Evolutionary conservation across 2,329 filamentous ascomycete genomes (phyloP).

Genomic region (Botrytis squamosa): DNA sequence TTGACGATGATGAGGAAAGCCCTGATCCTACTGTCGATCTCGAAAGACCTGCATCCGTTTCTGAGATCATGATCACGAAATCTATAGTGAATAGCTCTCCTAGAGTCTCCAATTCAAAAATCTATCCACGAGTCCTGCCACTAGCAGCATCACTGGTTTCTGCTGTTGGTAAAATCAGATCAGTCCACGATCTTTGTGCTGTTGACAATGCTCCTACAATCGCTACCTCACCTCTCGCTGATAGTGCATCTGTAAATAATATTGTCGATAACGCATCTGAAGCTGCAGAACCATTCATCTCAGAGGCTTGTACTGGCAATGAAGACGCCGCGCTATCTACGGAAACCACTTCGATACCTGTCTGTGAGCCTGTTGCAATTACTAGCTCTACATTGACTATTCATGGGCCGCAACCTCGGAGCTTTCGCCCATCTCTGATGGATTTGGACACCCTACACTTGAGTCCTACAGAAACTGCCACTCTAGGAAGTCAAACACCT

Average conservation of each 20-base stretch:
- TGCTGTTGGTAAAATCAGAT: background rate
- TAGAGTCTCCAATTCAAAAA: background rate
- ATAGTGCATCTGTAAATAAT: background rate
- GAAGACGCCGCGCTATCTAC: background rate
- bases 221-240: background rate
- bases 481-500: too few species aligned
- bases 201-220: background rate
- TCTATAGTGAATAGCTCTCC: background rate
- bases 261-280: background rate
- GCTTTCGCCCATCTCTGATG: background rate
- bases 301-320: background rate
- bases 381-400: constrained; percentile 1
- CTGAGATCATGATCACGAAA: background rate
- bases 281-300: background rate
- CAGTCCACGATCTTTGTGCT: background rate
- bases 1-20: background rate
- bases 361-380: background rate
- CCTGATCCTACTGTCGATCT: background rate
- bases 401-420: background rate
- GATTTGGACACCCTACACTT: background rate
- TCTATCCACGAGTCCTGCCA: background rate
- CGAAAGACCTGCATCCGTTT: background rate
- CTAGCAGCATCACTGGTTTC: background rate
- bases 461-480: background rate
- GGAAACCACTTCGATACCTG: background rate